A percentile compares a stretch with the other conserved stretches of the same genome.
phyloP scores from a whole-genome alignment of 306 rosid genomes.

The Quillaja saponaria region DNA sequence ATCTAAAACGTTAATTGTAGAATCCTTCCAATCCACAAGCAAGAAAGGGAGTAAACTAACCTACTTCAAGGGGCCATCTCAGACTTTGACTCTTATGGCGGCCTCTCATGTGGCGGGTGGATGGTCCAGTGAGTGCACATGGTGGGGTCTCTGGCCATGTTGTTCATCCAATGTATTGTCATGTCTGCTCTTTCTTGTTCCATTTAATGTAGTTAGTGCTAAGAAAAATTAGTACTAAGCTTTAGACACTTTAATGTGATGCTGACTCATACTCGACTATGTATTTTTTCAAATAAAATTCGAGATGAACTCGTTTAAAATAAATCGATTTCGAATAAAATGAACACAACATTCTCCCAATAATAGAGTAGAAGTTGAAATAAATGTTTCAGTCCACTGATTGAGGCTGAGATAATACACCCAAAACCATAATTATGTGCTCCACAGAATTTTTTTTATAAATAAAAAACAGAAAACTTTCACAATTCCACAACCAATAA shows the following conservation, averaged over 20 bases:
- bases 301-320: too few species aligned
- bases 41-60: constrained; percentile 16
- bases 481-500: constrained; percentile 40
- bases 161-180: constrained; percentile 14
- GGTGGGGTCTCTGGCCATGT: constrained; percentile 31
- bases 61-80: constrained; percentile 6
- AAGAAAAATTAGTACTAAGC: too few species aligned
- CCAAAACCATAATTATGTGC: neutral
- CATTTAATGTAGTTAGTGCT: too few species aligned
- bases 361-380: constrained; percentile 31
- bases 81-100: constrained; percentile 36
- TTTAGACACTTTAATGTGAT: too few species aligned
- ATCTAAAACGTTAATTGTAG: neutral
- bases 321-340: too few species aligned
- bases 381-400: constrained; percentile 37
- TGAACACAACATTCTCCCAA: too few species aligned
- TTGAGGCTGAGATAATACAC: constrained; percentile 35
- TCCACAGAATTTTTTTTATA: too few species aligned
- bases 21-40: neutral
- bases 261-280: too few species aligned
- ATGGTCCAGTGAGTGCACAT: constrained; percentile 37
- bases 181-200: neutral
- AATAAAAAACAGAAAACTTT: constrained; percentile 18
- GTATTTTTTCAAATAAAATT: too few species aligned
- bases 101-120: constrained; percentile 43